Conservation (phyloP, 2,329 filamentous ascomycete genomes). For the Fusarium guadeloupense region DNA sequence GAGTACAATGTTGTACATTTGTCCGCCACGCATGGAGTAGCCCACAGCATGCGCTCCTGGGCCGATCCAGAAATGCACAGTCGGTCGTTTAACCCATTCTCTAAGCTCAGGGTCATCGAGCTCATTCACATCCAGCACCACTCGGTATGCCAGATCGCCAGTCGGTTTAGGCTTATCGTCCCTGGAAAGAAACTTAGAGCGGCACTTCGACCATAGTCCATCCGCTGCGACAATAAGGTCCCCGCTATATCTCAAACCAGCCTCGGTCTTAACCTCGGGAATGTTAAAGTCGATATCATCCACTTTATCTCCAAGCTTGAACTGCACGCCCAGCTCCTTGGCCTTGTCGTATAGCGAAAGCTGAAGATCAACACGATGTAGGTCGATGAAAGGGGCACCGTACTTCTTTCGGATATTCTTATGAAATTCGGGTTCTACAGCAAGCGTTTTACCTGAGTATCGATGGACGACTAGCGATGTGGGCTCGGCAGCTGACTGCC, state of each 20-base stretch:
- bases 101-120: slow-evolving; percentile 61
- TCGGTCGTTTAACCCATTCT: slow-evolving; percentile 61
- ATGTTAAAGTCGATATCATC: slow-evolving; percentile 57
- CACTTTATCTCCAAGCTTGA: slow-evolving; percentile 60
- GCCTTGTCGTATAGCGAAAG: slow-evolving; percentile 61
- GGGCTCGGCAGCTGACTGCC: slow-evolving; percentile 53
- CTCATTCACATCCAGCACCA: slow-evolving; percentile 63
- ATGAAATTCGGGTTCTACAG: slow-evolving; percentile 61
- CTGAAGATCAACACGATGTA: slow-evolving; percentile 72
- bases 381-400: slow-evolving; percentile 64
- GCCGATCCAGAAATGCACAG: slow-evolving; percentile 60
- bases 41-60: not conserved
- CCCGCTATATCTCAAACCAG: slow-evolving; percentile 46
- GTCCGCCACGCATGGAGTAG: not conserved
- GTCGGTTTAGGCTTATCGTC: slow-evolving; percentile 64
- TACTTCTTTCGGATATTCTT: slow-evolving; percentile 64
- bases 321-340: slow-evolving; percentile 60
- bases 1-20: not conserved
- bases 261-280: slow-evolving; percentile 51
- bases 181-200: slow-evolving; percentile 57
- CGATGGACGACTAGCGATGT: slow-evolving; percentile 60
- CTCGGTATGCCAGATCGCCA: slow-evolving; percentile 72
- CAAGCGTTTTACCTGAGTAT: slow-evolving; percentile 61
- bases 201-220: slow-evolving; percentile 69
- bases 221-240: slow-evolving; percentile 66